Evolutionary conservation across 768 basidiomycete species (phyloP), one percentile per base, ranked within the genome.

Genomic region (Hysterangium stoloniferum): DNA sequence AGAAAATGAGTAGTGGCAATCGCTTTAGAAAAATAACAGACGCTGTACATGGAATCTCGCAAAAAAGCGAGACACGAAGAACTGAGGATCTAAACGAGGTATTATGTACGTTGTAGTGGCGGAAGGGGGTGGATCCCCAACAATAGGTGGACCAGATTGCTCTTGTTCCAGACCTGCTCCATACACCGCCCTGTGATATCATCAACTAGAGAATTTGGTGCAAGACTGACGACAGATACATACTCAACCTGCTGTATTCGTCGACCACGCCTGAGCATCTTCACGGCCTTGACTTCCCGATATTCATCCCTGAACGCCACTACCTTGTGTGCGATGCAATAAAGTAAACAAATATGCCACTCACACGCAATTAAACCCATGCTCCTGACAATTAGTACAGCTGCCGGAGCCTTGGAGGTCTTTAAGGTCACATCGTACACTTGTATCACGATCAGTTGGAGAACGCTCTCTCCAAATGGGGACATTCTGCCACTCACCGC

Each of bases 361-460:
- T 58, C 72, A 92, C 90, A 95, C 84, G 86, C 93, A 95, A 76
- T 89, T 88, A 32, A 92, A 76, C 20, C 81, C 82, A 37, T 93
- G 84, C 64, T 94, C 89, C 58, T 73, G 80, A 67, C 93, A 96
- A 63, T 95, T 95, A 6, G 89, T 86, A 65, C 93, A 96, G 7
- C 72, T 62, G n/a, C 71, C 63, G 40, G 75, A 67, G 34, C 79
- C 67, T 46, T 79, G 75, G 36, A 84, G 71, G 66, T 94, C 89
- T 64, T 95, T 94, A 50, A 95, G 77, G 71, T 95, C 92, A 62
- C 92, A 96, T 48, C 89, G 87, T 19, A 96, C 93, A 63, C 89
- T 92, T 60, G 40, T 11, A 31, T 35, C 15, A 15, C 29, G 19
- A 38, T 46, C 1, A 45, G n/a, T n/a, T n/a, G n/a, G n/a, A n/a